A percentile compares a stretch with the other conserved stretches of the same genome.
Evolutionary conservation across 208 protist species (phyloP).

Genomic region (Spongospora subterranea): DNA sequence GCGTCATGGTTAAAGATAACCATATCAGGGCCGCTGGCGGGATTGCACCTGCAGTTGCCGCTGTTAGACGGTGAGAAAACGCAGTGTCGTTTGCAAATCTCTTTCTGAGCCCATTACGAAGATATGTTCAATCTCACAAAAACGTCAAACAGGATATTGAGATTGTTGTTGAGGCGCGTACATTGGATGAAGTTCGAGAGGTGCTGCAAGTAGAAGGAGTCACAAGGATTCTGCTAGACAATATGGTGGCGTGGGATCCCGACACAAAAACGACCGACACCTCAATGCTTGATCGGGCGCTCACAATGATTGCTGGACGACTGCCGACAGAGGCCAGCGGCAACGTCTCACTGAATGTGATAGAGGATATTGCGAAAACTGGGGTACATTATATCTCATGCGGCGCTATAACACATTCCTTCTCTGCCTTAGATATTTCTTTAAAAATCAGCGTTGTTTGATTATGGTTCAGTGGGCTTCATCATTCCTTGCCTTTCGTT

Average conservation of each 20-base stretch:
- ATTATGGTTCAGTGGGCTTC: too few species aligned
- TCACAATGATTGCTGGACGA: neutral
- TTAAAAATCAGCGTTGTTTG: constrained; percentile 1
- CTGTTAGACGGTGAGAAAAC: neutral
- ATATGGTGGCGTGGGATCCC: neutral
- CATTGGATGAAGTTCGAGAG: neutral
- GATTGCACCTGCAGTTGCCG: neutral
- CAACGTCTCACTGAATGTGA: constrained; percentile 27
- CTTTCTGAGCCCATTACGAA: neutral
- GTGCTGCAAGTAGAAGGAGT: neutral
- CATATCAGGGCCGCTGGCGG: constrained; percentile 40
- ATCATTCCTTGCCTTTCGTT: too few species aligned
- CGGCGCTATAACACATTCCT: constrained; percentile 34
- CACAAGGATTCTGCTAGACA: constrained; percentile 52
- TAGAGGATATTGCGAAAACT: constrained; percentile 27
- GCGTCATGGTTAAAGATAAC: constrained; percentile 58
- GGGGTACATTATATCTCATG: constrained; percentile 52
- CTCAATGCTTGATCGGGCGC: neutral
- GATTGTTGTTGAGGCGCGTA: constrained; percentile 47
- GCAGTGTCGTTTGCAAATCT: neutral
- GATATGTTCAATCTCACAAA: too few species aligned
- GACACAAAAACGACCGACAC: neutral
- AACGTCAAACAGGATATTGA: constrained; percentile 10
- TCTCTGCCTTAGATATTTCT: constrained; percentile 42
- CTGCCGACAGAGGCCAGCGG: constrained; percentile 50